Evolutionary conservation across 164 flowering plant genomes (phyloP).

Genomic region (Dillenia suffruticosa): DNA sequence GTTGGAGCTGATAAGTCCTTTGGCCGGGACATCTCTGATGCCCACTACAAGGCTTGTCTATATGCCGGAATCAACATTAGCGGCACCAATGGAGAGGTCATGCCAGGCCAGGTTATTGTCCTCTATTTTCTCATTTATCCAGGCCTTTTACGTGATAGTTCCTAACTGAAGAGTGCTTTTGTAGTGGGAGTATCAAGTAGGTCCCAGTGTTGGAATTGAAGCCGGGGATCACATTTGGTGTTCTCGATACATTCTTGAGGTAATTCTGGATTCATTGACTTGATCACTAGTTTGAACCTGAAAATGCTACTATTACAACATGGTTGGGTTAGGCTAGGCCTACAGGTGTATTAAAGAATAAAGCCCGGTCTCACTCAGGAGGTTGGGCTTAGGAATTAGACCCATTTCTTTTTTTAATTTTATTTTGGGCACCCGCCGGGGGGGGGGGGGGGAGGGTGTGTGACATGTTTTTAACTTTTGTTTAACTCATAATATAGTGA

Average conservation of each 20-base stretch:
- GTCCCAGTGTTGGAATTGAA: slow-evolving; percentile 97
- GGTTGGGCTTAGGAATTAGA: too few species aligned
- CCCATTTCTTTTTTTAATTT: too few species aligned
- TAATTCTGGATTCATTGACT: slow-evolving; percentile 15
- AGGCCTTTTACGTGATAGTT: not conserved
- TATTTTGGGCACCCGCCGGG: too few species aligned
- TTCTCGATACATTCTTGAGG: slow-evolving; percentile 96
- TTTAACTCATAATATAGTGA: not conserved
- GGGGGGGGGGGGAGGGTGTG: not conserved
- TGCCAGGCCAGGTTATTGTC: slow-evolving; percentile 94
- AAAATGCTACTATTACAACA: too few species aligned
- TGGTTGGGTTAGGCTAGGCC: too few species aligned
- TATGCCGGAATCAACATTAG: slow-evolving; percentile 95
- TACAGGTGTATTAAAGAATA: too few species aligned
- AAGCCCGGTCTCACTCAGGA: too few species aligned
- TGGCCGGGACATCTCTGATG: slow-evolving; percentile 96
- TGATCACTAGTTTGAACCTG: too few species aligned
- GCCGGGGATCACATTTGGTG: slow-evolving; percentile 95
- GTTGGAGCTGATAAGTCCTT: slow-evolving; percentile 96
- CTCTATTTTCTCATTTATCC: slow-evolving; percentile 10
- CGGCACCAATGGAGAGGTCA: slow-evolving; percentile 98
- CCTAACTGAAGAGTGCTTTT: slow-evolving; percentile 2
- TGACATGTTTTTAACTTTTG: not conserved
- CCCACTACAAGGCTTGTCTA: slow-evolving; percentile 98
- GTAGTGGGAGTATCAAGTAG: slow-evolving; percentile 99